Evolutionary conservation across 768 basidiomycete species (phyloP).

Genomic region (Hypsizygus marmoreus): DNA sequence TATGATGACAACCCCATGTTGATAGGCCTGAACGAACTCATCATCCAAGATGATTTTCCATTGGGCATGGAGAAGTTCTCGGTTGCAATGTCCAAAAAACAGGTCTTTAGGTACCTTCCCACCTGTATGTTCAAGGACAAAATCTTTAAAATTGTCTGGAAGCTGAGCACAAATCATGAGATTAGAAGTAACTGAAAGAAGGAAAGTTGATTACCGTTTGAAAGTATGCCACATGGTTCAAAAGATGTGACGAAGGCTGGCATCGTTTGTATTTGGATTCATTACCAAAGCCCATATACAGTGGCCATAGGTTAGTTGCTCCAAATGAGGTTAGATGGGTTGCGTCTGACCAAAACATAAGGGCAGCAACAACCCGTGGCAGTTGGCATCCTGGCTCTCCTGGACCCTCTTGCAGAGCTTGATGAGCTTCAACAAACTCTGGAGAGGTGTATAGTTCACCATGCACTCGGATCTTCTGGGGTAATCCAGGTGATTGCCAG

Average conservation of each 20-base stretch:
- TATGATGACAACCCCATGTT: slow-evolving; percentile 22
- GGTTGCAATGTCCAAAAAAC: slow-evolving; percentile 21
- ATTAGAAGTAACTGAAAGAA: background rate
- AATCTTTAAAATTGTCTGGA: slow-evolving; percentile 6
- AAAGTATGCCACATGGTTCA: slow-evolving; percentile 30
- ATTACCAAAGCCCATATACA: slow-evolving; percentile 36
- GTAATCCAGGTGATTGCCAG: slow-evolving; percentile 6
- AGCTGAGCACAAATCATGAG: background rate
- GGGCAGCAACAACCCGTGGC: slow-evolving; percentile 15
- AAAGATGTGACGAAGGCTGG: slow-evolving; percentile 18
- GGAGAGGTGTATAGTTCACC: slow-evolving; percentile 20
- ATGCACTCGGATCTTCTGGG: slow-evolving; percentile 7
- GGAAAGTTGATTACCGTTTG: slow-evolving; percentile 18
- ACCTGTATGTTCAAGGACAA: background rate
- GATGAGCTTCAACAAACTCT: slow-evolving; percentile 12
- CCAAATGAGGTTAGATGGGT: slow-evolving; percentile 32
- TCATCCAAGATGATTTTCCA: slow-evolving; percentile 24
- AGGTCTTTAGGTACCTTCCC: background rate
- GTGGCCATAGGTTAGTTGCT: slow-evolving; percentile 31
- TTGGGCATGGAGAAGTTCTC: slow-evolving; percentile 27
- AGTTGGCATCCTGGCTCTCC: slow-evolving; percentile 14
- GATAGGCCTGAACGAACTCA: slow-evolving; percentile 23
- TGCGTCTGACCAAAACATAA: slow-evolving; percentile 31
- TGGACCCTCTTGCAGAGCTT: background rate
- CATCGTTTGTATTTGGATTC: slow-evolving; percentile 33